phyloP scores from a whole-genome alignment of 495 filamentous ascomycete genomes.

The Penicillium subrubescens region DNA sequence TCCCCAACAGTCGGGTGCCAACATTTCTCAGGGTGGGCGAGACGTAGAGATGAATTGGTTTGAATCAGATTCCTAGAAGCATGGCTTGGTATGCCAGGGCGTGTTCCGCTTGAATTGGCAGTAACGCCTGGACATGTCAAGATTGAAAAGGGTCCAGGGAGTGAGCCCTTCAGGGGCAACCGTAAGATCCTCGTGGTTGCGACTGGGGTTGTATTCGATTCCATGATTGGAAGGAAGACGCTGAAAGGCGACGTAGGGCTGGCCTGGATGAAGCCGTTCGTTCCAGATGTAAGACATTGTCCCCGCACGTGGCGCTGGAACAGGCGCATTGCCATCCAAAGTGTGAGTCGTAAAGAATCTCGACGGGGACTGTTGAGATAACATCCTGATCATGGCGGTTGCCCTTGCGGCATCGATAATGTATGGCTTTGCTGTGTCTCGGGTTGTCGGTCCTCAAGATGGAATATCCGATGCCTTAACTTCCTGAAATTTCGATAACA shows the following conservation, averaged over 20 bases:
- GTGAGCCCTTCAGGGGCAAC: neutral
- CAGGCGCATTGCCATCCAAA: neutral
- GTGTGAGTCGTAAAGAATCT: too few species aligned
- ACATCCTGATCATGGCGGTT: neutral
- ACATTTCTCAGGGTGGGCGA: neutral
- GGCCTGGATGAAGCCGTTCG: neutral
- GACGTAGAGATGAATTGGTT: neutral
- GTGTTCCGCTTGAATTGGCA: neutral
- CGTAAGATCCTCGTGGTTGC: neutral
- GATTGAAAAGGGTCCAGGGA: too few species aligned
- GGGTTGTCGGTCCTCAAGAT: conserved; percentile 23
- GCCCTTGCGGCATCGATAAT: neutral
- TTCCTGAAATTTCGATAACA: conserved; percentile 48
- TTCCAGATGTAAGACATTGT: neutral
- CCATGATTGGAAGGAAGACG: neutral
- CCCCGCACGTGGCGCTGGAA: neutral
- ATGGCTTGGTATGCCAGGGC: neutral
- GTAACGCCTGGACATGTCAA: neutral
- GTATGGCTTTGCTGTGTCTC: neutral
- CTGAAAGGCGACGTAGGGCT: neutral
- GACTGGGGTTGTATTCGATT: neutral
- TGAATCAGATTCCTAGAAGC: neutral
- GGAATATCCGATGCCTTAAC: conserved; percentile 39
- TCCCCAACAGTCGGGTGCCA: neutral
- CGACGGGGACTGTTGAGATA: neutral